Base-by-base conservation (phyloP, 305 asterid species). In the Fraxinus latifolia region DNA sequence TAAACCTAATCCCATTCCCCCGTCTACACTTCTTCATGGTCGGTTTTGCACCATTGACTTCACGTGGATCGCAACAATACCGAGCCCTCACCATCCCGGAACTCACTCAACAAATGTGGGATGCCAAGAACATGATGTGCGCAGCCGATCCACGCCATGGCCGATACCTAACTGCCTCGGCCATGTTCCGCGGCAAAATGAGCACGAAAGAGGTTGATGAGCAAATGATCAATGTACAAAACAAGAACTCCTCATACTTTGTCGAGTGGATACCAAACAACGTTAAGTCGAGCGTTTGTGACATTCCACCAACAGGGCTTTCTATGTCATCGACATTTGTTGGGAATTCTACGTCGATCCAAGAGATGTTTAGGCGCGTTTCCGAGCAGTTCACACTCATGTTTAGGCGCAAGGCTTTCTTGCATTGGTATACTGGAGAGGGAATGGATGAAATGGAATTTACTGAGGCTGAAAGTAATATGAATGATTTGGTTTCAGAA, bases 51-150 rank as follows among this genome's bases (percentile, higher is more conserved):
- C 91, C 89, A 7, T 77, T 88, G 60, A 88, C 91, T 14, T 88
- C 91, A 0, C 77, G 87, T 2, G 91, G 89, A 7, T 88, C 91
- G 0, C 91, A 88, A 73, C 91, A 88, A 68, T 88, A 88, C 79
- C 80, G 89, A 2, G 91, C 91, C 21, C 89, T 88, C 78, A 86
- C 89, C 14, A 86, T 88, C 50, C 91, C 89, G 1, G 91, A 88
- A 21, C 91, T 88, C 44, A 88, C 91, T 3, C 91, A 88, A 55
- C 91, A 88, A 77, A 88, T 86, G 91, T 88, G 91, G 91, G 91
- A 86, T 55, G 77, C 89, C 50, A 85, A 86, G 82, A 83, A 85
- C 85, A 88, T 86, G 89, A 86, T 84, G 89, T 86, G 87, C 5
- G 89, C 87, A 0, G 87, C 89, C 0, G 89, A 86, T 74, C 89